phyloP scores from a whole-genome alignment of 768 basidiomycete genomes.

The Coprinopsis strossmayeri region DNA sequence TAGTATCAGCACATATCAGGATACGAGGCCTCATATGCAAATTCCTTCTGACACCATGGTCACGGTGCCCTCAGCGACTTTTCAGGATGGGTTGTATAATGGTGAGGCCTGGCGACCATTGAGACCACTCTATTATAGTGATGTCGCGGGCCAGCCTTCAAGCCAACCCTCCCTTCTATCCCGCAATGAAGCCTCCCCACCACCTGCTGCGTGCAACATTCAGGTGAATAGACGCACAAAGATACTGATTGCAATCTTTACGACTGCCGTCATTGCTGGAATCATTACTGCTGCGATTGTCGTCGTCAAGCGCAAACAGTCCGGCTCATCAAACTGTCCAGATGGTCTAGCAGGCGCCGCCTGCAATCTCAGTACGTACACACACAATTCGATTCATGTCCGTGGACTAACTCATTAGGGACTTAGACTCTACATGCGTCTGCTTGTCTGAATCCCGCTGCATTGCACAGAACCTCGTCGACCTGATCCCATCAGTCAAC shows the following conservation, averaged over 20 bases:
- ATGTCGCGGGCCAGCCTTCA: neutral
- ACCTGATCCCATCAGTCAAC: slow-evolving; percentile 45
- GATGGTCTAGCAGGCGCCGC: slow-evolving; percentile 39
- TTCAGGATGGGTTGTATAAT: too few relatives aligned
- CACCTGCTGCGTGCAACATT: neutral
- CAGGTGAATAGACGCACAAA: slow-evolving; percentile 10
- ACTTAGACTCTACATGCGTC: slow-evolving; percentile 53
- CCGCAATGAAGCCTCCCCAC: neutral
- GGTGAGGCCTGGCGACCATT: neutral
- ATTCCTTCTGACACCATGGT: too few relatives aligned
- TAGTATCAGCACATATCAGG: too few relatives aligned
- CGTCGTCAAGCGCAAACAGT: slow-evolving; percentile 26
- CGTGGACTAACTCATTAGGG: slow-evolving; percentile 6
- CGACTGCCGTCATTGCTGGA: slow-evolving; percentile 30
- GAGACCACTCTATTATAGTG: slow-evolving; percentile 1
- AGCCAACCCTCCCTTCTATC: neutral
- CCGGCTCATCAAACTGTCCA: slow-evolving; percentile 25
- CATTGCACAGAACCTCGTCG: slow-evolving; percentile 45
- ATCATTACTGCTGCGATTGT: slow-evolving; percentile 42
- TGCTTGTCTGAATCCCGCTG: slow-evolving; percentile 47
- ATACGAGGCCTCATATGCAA: too few relatives aligned
- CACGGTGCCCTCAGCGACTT: too few relatives aligned
- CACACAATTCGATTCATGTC: too few relatives aligned
- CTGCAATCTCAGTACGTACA: slow-evolving; percentile 50
- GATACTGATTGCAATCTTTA: slow-evolving; percentile 20